Base-by-base conservation (phyloP, 768 basidiomycete species). In the Russula brevipes region DNA sequence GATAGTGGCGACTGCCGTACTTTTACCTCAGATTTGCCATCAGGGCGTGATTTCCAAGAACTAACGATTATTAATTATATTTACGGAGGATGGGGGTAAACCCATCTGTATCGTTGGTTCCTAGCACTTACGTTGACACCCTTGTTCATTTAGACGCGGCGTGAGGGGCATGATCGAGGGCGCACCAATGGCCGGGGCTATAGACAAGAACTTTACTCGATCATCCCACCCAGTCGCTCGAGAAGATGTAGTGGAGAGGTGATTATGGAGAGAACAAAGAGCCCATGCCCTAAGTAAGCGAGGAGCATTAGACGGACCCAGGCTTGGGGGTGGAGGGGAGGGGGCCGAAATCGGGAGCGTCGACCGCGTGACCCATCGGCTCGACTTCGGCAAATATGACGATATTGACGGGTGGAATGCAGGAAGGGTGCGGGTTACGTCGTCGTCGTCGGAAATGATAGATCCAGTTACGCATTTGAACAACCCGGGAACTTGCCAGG, bases 101-200 rank as follows among this genome's bases (percentile, higher is more conserved):
- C 41, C 17, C 35, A 59, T 42, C 46, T 24, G 24, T 24, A 24
- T 42, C 35, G 11, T 42, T 42, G 17, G 63, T 64, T 60, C 63
- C 63, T 64, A 64, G 54, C 35, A 44, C 33, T 64, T 64, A 64
- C 63, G 63, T 64, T 62, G 61, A 31, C 45, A 57, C 56, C 61
- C 55, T 62, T 36, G 55, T 57, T 57, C 61, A 57, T 57, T 57
- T 51, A 55, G 58, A 64, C 59, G 47, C 47, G 54, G 54, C 54
- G 41, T 50, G 47, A 55, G 49, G 54, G 47, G 54, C 50, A 36
- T 57, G 63, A 64, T 60, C 58, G 58, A 55, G 30, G 24, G 24
- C 5, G 63, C 49, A 56, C 63, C 63, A 60, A 60, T 56, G 53
- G 59, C 63, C 63, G 58, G 63, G 63, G 36, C n/a, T 31, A 45